Evolutionary conservation across 2,329 filamentous ascomycete species (phyloP), one percentile per base, ranked within the genome.

Genomic region (Calonectria crousiana): DNA sequence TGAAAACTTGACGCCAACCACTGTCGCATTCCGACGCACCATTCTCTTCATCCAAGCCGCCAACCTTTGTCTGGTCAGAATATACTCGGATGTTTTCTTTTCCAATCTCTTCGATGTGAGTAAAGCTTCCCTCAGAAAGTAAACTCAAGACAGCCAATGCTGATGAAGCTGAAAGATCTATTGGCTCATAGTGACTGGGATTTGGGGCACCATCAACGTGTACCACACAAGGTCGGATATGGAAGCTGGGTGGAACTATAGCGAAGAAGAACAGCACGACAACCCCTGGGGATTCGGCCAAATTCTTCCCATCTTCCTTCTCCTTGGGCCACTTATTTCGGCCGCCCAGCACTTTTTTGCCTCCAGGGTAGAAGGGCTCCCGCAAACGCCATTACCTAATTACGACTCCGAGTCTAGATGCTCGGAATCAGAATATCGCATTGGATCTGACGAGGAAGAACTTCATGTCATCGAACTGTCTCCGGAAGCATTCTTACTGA

Each of bases 271-370:
- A 34, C 30, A 58, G 28, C 52, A 58, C 30, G 71, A 73, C 34
- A 67, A 49, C 9, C 52, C 41, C 2, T 75, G 74, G 74, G 23
- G 71, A 2, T 74, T 74, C 44, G 71, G 74, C 20, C 52, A 58
- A 4, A 58, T 58, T 23, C 52, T 58, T 8, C 52, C 52, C 1
- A 58, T 58, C 6, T 58, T 58, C 30, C 30, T 58, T 8, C 52
- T 58, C 4, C 30, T 58, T 13, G 52, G 52, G 0, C 74, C 73
- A 28, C 60, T 64, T 18, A 49, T 74, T 28, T 64, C 74, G 0
- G 47, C 73, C 0, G 20, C 65, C 1, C 72, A 62, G 11, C 58
- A 62, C 16, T 44, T 41, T 36, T 62, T 62, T 30, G 13, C 26
- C 8, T 41, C 58, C 8, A 23, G n/a, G 18, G 13, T 34, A 28